Evolutionary conservation across 192 early-diverging fungal species (phyloP).

Genomic region (Coemansia pectinata): DNA sequence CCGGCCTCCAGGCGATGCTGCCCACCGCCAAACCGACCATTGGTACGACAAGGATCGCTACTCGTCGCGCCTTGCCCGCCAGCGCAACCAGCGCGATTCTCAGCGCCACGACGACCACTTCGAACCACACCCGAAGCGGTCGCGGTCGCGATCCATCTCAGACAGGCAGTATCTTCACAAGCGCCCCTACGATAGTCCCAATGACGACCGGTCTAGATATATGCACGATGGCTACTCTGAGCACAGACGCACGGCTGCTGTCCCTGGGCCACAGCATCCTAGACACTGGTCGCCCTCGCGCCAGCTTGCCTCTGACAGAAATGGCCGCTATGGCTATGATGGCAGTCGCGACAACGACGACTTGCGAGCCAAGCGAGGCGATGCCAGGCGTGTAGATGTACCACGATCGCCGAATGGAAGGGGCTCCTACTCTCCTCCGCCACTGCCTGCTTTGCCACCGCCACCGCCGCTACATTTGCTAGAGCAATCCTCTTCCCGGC

Average conservation of each 20-base stretch:
- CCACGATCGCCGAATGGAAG: constrained; percentile 11
- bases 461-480: not conserved
- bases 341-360: constrained; percentile 10
- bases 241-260: not conserved
- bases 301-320: not conserved
- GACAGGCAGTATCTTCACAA: constrained; percentile 10
- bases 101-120: not conserved
- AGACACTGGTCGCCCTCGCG: not conserved
- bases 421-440: constrained; percentile 9
- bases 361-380: not conserved
- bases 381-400: not conserved
- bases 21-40: not conserved
- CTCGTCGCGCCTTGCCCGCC: not conserved
- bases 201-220: not conserved
- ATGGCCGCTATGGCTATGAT: constrained; percentile 7
- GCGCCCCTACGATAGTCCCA: constrained; percentile 8
- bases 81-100: not conserved
- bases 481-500: not conserved
- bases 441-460: not conserved
- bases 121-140: constrained; percentile 12
- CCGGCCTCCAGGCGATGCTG: not conserved
- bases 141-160: constrained; percentile 18
- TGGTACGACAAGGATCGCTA: constrained; percentile 11
- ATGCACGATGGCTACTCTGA: not conserved
- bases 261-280: not conserved